Percentiles rank a stretch among this genome's conserved stretches.
Conservation (phyloP, 73 alveolate species). For the Halteria grandinella region DNA sequence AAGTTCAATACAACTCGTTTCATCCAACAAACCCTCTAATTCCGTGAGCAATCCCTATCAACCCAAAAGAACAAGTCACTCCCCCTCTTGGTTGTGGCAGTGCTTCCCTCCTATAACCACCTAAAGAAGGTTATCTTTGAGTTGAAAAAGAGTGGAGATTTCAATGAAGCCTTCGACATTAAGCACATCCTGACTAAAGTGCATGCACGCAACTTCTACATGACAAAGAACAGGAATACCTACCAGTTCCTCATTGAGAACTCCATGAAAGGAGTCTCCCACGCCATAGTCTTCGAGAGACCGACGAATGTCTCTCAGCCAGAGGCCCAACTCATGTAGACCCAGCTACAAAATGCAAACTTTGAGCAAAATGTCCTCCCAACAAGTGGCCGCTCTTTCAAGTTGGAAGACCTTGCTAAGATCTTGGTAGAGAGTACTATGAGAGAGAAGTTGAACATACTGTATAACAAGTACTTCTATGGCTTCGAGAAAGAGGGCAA, state of each 20-base stretch:
- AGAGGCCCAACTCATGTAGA: constrained; percentile 36
- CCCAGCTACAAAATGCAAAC: constrained; percentile 42
- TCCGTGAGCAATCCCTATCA: no score
- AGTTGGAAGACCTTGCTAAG: constrained; percentile 37
- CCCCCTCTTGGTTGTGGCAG: constrained; percentile 57
- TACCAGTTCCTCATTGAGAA: constrained; percentile 62
- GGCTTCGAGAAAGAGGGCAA: constrained; percentile 74
- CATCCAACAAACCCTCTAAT: no score
- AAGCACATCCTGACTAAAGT: constrained; percentile 62
- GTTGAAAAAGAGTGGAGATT: constrained; percentile 47
- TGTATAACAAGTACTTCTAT: constrained; percentile 62
- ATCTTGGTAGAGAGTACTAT: constrained; percentile 15
- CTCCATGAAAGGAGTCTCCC: constrained; percentile 64
- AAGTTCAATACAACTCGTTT: no score
- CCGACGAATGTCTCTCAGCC: not conserved
- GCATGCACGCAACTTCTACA: constrained; percentile 57
- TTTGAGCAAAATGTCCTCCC: constrained; percentile 35
- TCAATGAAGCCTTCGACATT: constrained; percentile 42
- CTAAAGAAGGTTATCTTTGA: constrained; percentile 65
- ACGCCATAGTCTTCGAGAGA: constrained; percentile 55
- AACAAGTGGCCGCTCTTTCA: constrained; percentile 37
- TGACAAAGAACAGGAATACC: constrained; percentile 52
- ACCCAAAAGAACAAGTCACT: no score
- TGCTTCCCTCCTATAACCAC: constrained; percentile 60
- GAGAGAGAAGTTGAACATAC: constrained; percentile 50